Conservation (phyloP, 768 basidiomycete species). For the Coprinellus aureogranulatus region DNA sequence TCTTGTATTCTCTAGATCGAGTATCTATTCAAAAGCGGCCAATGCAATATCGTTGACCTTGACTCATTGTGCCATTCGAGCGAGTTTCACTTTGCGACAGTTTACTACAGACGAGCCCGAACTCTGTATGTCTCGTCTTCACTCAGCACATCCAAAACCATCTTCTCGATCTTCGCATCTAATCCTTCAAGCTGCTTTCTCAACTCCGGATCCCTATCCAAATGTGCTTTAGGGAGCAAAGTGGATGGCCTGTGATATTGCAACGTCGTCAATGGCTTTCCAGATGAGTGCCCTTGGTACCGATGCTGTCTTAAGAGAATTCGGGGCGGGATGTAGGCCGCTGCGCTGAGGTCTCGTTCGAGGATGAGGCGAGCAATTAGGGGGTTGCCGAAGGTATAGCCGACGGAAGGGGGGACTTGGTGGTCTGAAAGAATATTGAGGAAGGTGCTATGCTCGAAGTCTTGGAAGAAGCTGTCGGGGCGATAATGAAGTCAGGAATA, state of each 20-base stretch:
- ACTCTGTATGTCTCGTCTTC: background rate
- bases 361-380: constrained; percentile 46
- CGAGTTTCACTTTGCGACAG: too few relatives aligned
- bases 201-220: constrained; percentile 26
- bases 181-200: constrained; percentile 31
- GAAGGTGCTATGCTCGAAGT: too few relatives aligned
- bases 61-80: too few relatives aligned
- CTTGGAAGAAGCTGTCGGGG: constrained; percentile 13
- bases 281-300: constrained; percentile 9
- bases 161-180: constrained; percentile 43
- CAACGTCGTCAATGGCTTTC: constrained; percentile 35
- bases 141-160: constrained; percentile 31
- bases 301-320: constrained; percentile 42
- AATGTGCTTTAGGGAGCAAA: constrained; percentile 18
- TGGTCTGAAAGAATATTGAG: too few relatives aligned
- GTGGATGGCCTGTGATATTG: constrained; percentile 50
- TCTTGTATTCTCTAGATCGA: too few relatives aligned
- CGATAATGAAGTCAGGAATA: constrained; percentile 35
- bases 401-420: too few relatives aligned
- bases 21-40: too few relatives aligned
- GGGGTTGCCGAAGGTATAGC: constrained; percentile 52
- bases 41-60: too few relatives aligned
- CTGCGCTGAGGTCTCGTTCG: constrained; percentile 37
- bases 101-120: too few relatives aligned
- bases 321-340: constrained; percentile 44